Percentiles rank a stretch among this genome's conserved stretches.
Conservation (phyloP, 306 rosid species). For the Clitoria ternatea region DNA sequence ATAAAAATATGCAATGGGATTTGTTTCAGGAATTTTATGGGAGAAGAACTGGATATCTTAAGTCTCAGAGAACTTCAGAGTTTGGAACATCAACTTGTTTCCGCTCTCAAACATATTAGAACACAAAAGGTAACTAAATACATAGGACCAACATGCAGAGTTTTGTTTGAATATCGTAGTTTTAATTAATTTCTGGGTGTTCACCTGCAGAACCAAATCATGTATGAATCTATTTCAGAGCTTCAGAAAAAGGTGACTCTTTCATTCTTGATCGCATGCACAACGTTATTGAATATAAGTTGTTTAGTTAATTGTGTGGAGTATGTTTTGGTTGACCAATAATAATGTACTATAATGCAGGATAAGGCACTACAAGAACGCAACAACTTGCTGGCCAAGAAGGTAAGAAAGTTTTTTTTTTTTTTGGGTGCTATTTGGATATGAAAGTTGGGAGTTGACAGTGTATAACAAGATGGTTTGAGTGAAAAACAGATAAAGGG, state of each 20-base stretch:
- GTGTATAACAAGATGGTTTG: background rate
- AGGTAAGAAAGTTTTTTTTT: conserved; percentile 30
- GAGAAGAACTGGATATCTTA: conserved; percentile 65
- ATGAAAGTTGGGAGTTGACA: background rate
- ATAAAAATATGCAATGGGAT: background rate
- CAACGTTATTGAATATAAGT: background rate
- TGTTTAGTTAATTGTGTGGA: too few relatives aligned
- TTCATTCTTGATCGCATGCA: background rate
- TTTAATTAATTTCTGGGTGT: background rate
- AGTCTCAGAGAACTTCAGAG: conserved; percentile 70
- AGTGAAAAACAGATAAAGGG: conserved; percentile 53
- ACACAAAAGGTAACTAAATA: conserved; percentile 76
- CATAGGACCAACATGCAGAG: too few relatives aligned
- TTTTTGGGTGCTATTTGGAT: background rate
- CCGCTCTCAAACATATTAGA: conserved; percentile 73
- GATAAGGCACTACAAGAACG: conserved; percentile 73
- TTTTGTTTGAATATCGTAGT: background rate
- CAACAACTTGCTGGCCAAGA: conserved; percentile 56
- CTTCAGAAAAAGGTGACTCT: conserved; percentile 70
- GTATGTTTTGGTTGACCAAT: background rate
- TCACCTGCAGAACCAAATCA: conserved; percentile 65
- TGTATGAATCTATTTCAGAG: conserved; percentile 75
- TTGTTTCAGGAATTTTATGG: conserved; percentile 66
- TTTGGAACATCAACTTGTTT: conserved; percentile 86
- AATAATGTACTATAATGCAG: conserved; percentile 32